Conservation (phyloP, 2,329 filamentous ascomycete genomes). For the Immersiporthe knoxdaviesiana region DNA sequence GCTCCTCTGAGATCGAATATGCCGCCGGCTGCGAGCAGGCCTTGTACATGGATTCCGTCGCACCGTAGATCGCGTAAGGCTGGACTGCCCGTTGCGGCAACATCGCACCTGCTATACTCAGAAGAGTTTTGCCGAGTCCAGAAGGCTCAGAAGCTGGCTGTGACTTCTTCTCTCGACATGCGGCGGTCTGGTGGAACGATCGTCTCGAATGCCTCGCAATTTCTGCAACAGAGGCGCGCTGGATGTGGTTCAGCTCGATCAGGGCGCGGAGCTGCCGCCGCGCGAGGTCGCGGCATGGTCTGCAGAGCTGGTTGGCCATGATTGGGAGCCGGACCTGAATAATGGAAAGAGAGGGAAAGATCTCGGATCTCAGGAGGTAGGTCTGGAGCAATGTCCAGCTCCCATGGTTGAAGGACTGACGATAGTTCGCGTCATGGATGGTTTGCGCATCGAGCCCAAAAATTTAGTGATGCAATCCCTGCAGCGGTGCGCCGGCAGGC, state of each 20-base stretch:
- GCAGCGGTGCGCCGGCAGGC: slow-evolving; percentile 1
- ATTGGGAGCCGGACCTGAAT: slow-evolving; percentile 7
- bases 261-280: slow-evolving; percentile 40
- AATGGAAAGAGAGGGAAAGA: background rate
- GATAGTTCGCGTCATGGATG: slow-evolving; percentile 31
- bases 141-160: slow-evolving; percentile 13
- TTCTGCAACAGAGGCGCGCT: slow-evolving; percentile 20
- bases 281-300: slow-evolving; percentile 33
- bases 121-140: slow-evolving; percentile 20
- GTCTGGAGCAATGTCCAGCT: background rate
- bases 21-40: slow-evolving; percentile 72
- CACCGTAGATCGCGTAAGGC: slow-evolving; percentile 76
- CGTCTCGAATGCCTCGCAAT: slow-evolving; percentile 22
- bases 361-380: background rate
- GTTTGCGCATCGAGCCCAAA: slow-evolving; percentile 36
- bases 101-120: slow-evolving; percentile 20
- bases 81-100: slow-evolving; percentile 35
- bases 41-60: slow-evolving; percentile 78
- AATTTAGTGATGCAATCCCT: slow-evolving; percentile 22
- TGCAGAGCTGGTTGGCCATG: slow-evolving; percentile 53
- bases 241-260: slow-evolving; percentile 16
- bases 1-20: slow-evolving; percentile 73
- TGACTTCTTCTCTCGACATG: slow-evolving; percentile 21
- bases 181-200: slow-evolving; percentile 25
- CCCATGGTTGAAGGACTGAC: background rate